Conservation (phyloP, 2,329 filamentous ascomycete genomes). For the Emmonsia crescens region DNA sequence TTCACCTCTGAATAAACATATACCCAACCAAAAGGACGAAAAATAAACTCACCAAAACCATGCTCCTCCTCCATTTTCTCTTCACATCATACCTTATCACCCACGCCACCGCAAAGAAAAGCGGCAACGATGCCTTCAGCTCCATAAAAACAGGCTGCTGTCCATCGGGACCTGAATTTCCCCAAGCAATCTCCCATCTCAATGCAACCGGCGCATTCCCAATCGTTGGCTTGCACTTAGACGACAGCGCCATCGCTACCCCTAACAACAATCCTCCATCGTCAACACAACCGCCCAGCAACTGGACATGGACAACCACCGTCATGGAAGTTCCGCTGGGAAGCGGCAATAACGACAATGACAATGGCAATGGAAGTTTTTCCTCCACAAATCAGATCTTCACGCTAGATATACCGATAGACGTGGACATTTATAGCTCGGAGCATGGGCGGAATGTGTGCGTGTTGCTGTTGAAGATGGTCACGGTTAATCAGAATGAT, state of each 20-base stretch:
- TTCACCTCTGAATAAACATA: background rate
- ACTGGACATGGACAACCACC: slow-evolving; percentile 1
- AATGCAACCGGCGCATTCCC: background rate
- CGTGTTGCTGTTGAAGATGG: slow-evolving; percentile 2
- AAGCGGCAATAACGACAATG: background rate
- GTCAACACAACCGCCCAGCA: background rate
- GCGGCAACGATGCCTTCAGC: background rate
- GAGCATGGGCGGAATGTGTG: slow-evolving; percentile 5
- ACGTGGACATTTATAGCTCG: background rate
- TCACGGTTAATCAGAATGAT: background rate
- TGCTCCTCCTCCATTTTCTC: background rate
- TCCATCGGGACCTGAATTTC: background rate
- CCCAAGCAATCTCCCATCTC: background rate
- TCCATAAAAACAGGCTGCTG: background rate
- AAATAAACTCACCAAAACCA: background rate
- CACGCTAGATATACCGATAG: slow-evolving; percentile 1
- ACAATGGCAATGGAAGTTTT: background rate
- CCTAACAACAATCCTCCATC: background rate
- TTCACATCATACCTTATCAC: background rate
- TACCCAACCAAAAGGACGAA: background rate
- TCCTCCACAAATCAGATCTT: slow-evolving; percentile 2
- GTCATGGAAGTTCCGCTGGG: background rate
- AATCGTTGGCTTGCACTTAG: background rate
- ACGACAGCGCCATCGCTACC: background rate
- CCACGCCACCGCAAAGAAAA: background rate